phyloP scores from a whole-genome alignment of 495 filamentous ascomycete species.

The Xylaria longipes region DNA sequence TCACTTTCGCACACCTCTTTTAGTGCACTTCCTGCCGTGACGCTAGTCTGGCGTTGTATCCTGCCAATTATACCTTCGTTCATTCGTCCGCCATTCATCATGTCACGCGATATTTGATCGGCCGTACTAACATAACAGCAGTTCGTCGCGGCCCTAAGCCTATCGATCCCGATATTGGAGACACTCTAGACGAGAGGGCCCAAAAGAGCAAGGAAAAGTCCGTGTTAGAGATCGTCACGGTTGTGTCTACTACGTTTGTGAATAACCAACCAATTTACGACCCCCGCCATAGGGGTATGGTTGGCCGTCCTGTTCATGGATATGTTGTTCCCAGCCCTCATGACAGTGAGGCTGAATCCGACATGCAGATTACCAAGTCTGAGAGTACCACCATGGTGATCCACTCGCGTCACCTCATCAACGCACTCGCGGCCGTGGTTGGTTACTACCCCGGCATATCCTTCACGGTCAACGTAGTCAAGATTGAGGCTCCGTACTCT shows the following conservation, averaged over 20 bases:
- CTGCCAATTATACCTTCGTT: not conserved
- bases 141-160: slow-evolving; percentile 41
- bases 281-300: not conserved
- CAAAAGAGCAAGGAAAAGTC: slow-evolving; percentile 21
- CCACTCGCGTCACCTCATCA: slow-evolving; percentile 45
- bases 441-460: slow-evolving; percentile 42
- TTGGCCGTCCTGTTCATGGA: not conserved
- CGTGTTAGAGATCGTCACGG: slow-evolving; percentile 46
- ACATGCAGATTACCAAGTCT: slow-evolving; percentile 29
- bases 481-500: slow-evolving; percentile 43
- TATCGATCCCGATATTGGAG: slow-evolving; percentile 33
- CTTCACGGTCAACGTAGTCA: slow-evolving; percentile 35
- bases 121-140: slow-evolving; percentile 6
- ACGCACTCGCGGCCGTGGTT: slow-evolving; percentile 47
- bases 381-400: slow-evolving; percentile 46
- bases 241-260: slow-evolving; percentile 31
- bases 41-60: not conserved
- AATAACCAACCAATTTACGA: not conserved
- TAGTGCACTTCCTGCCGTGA: too few species aligned
- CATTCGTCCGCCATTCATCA: not conserved
- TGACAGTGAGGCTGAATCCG: slow-evolving; percentile 17
- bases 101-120: not conserved
- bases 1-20: not conserved
- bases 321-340: not conserved
- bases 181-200: slow-evolving; percentile 16